Conservation (phyloP, 2,329 filamentous ascomycete genomes). For the Calonectria pauciramosa region DNA sequence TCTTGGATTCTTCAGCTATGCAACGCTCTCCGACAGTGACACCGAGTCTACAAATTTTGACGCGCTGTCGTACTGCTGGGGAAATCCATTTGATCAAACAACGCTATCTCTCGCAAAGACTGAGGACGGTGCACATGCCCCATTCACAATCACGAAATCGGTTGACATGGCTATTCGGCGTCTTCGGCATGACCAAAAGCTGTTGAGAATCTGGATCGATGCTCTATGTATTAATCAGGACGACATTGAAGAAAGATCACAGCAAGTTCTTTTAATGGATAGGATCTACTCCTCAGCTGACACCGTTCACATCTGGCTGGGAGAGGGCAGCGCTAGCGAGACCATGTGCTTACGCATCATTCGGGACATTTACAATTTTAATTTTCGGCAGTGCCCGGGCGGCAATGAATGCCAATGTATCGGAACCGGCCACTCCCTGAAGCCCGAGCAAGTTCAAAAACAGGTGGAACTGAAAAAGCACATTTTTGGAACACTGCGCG, state of each 20-base stretch:
- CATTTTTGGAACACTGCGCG: no score
- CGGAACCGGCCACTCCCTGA: no score
- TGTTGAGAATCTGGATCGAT: not conserved
- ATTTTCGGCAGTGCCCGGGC: no score
- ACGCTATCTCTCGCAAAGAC: not conserved
- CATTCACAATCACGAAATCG: not conserved
- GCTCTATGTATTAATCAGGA: not conserved
- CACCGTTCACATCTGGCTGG: not conserved
- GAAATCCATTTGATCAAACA: not conserved
- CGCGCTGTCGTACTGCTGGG: not conserved
- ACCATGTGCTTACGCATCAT: not conserved
- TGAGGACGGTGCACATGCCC: not conserved
- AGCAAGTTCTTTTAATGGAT: not conserved
- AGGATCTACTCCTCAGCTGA: not conserved
- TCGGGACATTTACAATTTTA: not conserved
- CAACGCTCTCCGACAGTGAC: not conserved
- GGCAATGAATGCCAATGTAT: no score
- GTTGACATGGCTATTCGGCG: not conserved
- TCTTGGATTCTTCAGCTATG: not conserved
- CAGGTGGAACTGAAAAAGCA: no score
- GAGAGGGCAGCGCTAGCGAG: not conserved
- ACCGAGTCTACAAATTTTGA: not conserved
- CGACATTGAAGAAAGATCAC: not conserved
- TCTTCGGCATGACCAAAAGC: not conserved
- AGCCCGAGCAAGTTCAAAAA: no score